A percentile compares a stretch with the other conserved stretches of the same genome.
phyloP scores from a whole-genome alignment of 148 eudicot species.

The Rhododendron griersonianum region DNA sequence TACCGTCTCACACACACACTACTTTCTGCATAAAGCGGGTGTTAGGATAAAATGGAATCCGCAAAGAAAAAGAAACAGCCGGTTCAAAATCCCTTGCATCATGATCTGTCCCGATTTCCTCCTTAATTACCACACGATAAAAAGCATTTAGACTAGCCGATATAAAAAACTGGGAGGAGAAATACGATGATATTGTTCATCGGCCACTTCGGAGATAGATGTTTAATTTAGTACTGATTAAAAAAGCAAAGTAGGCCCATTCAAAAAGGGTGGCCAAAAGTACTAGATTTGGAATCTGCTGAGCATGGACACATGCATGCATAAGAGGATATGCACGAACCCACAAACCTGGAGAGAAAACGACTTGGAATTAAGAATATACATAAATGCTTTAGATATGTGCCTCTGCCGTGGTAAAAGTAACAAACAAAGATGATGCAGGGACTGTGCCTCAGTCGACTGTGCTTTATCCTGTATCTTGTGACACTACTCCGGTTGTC shows the following conservation, averaged over 20 bases:
- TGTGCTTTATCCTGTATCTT: too few species aligned
- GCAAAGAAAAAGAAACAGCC: not conserved
- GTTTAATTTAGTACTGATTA: too few species aligned
- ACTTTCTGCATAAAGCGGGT: not conserved
- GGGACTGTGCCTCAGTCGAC: too few species aligned
- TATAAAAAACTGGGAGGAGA: not conserved
- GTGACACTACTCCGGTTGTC: too few species aligned
- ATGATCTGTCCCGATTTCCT: too few species aligned
- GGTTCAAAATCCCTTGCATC: not conserved
- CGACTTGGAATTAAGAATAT: not conserved
- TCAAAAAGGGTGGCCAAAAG: not conserved
- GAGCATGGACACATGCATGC: not conserved
- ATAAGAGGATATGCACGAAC: not conserved
- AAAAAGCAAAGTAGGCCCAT: not conserved
- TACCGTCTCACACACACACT: not conserved
- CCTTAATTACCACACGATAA: too few species aligned
- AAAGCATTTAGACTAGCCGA: not conserved
- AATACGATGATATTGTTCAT: too few species aligned
- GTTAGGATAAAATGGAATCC: not conserved
- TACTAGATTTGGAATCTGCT: not conserved
- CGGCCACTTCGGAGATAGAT: not conserved
- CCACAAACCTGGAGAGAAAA: not conserved
- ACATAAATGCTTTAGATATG: rapidly evolving
- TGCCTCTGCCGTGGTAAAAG: too few species aligned
- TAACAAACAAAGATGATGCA: too few species aligned